Percentiles rank a stretch among this genome's conserved stretches.
These are phyloP conservation scores for Acacia confusa DNA, from an alignment of 306 rosid genomes.

Conservation along the genomic window DNA sequence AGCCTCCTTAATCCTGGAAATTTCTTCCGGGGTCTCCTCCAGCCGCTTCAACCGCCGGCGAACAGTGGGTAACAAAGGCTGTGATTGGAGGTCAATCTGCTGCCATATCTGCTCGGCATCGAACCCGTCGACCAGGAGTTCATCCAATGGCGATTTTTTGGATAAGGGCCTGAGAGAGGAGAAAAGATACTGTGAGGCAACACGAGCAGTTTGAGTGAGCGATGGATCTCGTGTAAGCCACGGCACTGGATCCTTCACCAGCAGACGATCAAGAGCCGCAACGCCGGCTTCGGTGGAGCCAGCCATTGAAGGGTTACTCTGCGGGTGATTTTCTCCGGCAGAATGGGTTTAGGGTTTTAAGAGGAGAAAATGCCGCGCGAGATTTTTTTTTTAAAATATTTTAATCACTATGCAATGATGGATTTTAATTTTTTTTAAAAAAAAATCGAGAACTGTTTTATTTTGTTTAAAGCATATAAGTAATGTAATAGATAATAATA, in stretches of 20 bases:
- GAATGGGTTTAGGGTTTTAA: slow-evolving; percentile 64
- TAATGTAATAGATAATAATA: too few species aligned
- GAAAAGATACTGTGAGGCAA: slow-evolving; percentile 69
- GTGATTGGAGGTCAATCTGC: slow-evolving; percentile 85
- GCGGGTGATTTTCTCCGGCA: not conserved
- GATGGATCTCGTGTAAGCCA: slow-evolving; percentile 53
- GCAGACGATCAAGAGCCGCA: slow-evolving; percentile 57
- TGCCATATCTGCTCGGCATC: slow-evolving; percentile 99
- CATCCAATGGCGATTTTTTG: slow-evolving; percentile 68
- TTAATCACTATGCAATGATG: not conserved
- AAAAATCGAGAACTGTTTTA: too few species aligned
- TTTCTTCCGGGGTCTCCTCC: slow-evolving; percentile 55
- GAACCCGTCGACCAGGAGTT: slow-evolving; percentile 73
- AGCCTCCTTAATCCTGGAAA: slow-evolving; percentile 43
- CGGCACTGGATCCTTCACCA: slow-evolving; percentile 54
- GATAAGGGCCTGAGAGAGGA: slow-evolving; percentile 62
- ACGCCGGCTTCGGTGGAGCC: slow-evolving; percentile 36
- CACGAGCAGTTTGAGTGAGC: slow-evolving; percentile 63
- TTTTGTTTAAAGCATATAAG: too few species aligned
- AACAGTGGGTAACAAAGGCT: slow-evolving; percentile 63
- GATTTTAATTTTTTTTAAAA: too few species aligned
- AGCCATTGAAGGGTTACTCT: slow-evolving; percentile 39
- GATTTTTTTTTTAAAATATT: too few species aligned
- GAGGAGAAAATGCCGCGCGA: not conserved
- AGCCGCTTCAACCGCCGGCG: slow-evolving; percentile 68